A percentile compares a stretch with the other conserved stretches of the same genome.
Conservation (phyloP, 768 basidiomycete genomes). For the Naganishia kalamii region DNA sequence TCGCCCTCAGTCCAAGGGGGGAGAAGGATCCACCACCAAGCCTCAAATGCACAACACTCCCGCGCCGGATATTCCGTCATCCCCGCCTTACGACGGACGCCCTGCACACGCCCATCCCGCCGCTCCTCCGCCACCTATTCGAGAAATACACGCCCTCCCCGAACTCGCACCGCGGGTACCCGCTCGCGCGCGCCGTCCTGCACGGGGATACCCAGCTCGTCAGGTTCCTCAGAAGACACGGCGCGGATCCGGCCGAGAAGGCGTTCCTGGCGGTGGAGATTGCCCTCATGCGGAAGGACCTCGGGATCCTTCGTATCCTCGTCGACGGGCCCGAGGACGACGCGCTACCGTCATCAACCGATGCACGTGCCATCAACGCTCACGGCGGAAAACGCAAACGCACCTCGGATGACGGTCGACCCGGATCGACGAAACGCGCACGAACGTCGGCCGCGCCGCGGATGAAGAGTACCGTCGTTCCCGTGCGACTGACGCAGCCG, state of each 20-base stretch:
- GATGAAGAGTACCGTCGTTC: not conserved
- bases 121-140: constrained; percentile 42
- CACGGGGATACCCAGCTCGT: constrained; percentile 61
- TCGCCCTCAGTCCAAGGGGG: no score
- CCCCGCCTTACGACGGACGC: not conserved
- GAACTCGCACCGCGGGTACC: constrained; percentile 73
- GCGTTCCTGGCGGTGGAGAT: constrained; percentile 62
- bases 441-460: not conserved
- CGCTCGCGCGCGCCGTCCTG: constrained; percentile 70
- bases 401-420: not conserved
- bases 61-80: not conserved
- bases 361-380: not conserved
- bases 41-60: not conserved
- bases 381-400: not conserved
- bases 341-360: not conserved
- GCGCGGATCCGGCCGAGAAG: constrained; percentile 64
- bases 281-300: constrained; percentile 66
- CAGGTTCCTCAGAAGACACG: constrained; percentile 61
- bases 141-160: constrained; percentile 51
- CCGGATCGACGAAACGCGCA: not conserved
- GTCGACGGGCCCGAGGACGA: constrained; percentile 51
- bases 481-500: constrained; percentile 8
- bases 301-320: constrained; percentile 66
- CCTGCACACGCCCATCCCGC: constrained; percentile 19
- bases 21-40: not conserved